Evolutionary conservation across 805 yeast genomes (phyloP), one percentile per base, ranked within the genome.

Genomic region (Schwanniomyces polymorphus): DNA sequence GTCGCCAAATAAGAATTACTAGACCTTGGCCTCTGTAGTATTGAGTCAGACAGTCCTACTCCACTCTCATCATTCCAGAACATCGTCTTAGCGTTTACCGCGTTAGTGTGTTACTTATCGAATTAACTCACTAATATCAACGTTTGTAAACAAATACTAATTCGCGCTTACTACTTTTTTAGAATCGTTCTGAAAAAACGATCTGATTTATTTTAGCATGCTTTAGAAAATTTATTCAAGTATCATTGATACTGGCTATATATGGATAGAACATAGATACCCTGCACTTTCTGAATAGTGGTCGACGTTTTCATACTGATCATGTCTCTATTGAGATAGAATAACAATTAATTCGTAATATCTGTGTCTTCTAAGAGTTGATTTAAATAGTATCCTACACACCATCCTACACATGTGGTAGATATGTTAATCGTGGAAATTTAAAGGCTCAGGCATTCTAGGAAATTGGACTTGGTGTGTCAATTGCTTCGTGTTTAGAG

Each of bases 11-110:
- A 6, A 10, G 28, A 18, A 17, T 42, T 42, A 8, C 39, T 42
- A 8, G 44, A 42, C 18, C 44, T 42, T 7, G 44, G 44, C 17
- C 44, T 33, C 25, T 42, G 39, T 31, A 42, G 44, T 18, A 33
- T 18, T 17, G 27, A 26, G 8, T 31, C 35, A 31, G 21, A 18
- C 7, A 21, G 9, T n/a, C 16, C 35, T 16, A 31, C 8, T 16
- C 17, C 35, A 11, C 7, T 31, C 21, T 31, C 17, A 31, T 14
- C 35, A 31, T 31, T 10, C 35, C 35, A 31, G 21, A 31, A 31
- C 35, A 31, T 14, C 21, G 14, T 31, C 8, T 7, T 14, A 31
- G 35, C 23, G 23, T 21, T 5, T 5, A 21, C 23, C 23, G 23
- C 23, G 23, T 21, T 21, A 21, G 23, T 21, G 5, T 21, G 5